phyloP scores from a whole-genome alignment of 1,284 basidiomycete species.

The Rhizoctonia solani region DNA sequence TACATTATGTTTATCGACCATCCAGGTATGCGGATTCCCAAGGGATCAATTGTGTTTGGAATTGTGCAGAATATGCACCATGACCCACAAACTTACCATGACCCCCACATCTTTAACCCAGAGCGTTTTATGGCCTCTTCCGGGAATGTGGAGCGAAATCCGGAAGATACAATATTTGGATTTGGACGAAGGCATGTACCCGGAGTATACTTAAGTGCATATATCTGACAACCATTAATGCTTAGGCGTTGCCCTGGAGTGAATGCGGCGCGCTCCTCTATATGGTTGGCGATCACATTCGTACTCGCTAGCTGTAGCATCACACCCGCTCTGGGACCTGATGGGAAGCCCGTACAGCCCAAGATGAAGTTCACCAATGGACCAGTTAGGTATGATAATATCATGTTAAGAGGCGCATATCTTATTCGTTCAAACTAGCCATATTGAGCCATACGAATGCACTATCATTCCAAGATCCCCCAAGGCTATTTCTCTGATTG shows the following conservation, averaged over 20 bases:
- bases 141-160: background rate
- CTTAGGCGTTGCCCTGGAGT: constrained; percentile 24
- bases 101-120: constrained; percentile 29
- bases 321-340: background rate
- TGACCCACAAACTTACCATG: constrained; percentile 25
- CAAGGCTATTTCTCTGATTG: background rate
- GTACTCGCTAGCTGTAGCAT: constrained; percentile 11
- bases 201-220: background rate
- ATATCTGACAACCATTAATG: background rate
- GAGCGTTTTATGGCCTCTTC: constrained; percentile 30
- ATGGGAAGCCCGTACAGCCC: constrained; percentile 4
- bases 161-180: constrained; percentile 11
- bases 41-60: constrained; percentile 19
- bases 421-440: background rate
- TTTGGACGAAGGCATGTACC: constrained; percentile 17
- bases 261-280: constrained; percentile 16
- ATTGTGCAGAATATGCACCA: constrained; percentile 31
- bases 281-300: constrained; percentile 14
- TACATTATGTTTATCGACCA: background rate
- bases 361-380: background rate
- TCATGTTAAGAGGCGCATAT: background rate
- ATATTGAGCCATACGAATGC: constrained; percentile 13
- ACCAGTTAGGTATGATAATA: constrained; percentile 4
- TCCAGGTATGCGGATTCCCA: constrained; percentile 32
- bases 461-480: constrained; percentile 4